These are phyloP conservation scores for Pulveroboletus ravenelii DNA, from an alignment of 768 basidiomycete species.

Conservation along the genomic window DNA sequence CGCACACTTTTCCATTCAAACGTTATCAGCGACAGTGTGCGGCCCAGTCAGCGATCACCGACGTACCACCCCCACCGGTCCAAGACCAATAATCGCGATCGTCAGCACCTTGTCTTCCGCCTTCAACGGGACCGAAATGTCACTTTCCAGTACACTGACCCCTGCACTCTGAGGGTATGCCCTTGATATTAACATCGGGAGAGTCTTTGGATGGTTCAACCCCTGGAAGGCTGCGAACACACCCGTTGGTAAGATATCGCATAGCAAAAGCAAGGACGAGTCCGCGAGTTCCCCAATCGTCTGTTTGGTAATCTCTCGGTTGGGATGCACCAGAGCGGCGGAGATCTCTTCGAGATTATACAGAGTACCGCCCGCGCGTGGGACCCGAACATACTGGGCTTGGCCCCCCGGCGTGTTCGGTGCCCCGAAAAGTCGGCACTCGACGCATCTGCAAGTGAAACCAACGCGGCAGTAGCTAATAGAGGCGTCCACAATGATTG, in stretches of 20 bases:
- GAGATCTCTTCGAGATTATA: conserved; percentile 54
- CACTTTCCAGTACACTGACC: conserved; percentile 1
- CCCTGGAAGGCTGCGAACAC: conserved; percentile 73
- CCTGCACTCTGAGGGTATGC: conserved; percentile 49
- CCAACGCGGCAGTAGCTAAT: conserved; percentile 66
- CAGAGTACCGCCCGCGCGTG: conserved; percentile 75
- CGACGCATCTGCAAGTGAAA: conserved; percentile 64
- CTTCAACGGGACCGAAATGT: conserved; percentile 27
- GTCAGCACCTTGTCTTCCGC: conserved; percentile 50
- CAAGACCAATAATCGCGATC: conserved; percentile 68
- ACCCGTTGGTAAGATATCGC: conserved; percentile 76
- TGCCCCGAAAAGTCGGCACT: conserved; percentile 61
- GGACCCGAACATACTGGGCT: conserved; percentile 77
- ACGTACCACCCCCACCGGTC: conserved; percentile 69
- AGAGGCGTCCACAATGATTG: background rate
- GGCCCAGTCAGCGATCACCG: background rate
- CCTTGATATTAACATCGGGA: conserved; percentile 50
- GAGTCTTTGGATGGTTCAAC: conserved; percentile 68
- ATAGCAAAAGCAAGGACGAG: conserved; percentile 63
- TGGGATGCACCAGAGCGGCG: conserved; percentile 5
- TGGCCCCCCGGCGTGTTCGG: conserved; percentile 69
- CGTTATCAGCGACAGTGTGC: background rate
- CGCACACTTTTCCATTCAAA: conserved; percentile 45
- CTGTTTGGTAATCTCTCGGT: conserved; percentile 27
- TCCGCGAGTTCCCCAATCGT: conserved; percentile 47